Evolutionary conservation across 768 basidiomycete species (phyloP).

Genomic region (Tricholomella constricta): DNA sequence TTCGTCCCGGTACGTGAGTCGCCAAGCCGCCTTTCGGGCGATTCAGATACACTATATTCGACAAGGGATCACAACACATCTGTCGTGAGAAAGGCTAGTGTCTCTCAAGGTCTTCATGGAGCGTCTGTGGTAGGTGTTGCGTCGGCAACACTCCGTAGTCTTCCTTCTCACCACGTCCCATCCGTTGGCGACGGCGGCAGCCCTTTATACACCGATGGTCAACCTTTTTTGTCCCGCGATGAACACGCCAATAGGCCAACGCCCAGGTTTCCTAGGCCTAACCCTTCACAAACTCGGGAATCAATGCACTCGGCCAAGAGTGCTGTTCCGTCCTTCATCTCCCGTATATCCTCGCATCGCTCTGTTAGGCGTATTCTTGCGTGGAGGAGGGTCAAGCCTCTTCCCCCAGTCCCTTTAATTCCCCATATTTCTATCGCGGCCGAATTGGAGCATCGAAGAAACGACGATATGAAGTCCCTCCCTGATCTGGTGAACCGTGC

Average conservation of each 20-base stretch:
- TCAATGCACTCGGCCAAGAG: conserved; percentile 51
- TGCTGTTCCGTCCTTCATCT: conserved; percentile 52
- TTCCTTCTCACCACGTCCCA: neutral
- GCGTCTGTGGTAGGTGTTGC: conserved; percentile 35
- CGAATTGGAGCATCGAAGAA: conserved; percentile 43
- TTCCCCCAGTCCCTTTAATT: conserved; percentile 60
- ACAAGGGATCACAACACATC: conserved; percentile 26
- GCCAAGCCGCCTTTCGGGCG: conserved; percentile 29
- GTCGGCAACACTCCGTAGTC: conserved; percentile 29
- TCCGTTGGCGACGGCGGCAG: neutral
- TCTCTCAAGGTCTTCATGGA: conserved; percentile 19
- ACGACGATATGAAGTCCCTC: conserved; percentile 51
- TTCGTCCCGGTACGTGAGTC: conserved; percentile 33
- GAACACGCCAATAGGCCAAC: neutral
- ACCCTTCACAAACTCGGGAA: conserved; percentile 27
- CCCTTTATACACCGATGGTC: conserved; percentile 1
- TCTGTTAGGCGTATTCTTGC: conserved; percentile 38
- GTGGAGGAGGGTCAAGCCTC: conserved; percentile 52
- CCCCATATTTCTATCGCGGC: conserved; percentile 45
- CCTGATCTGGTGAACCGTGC: conserved; percentile 56
- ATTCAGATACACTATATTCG: conserved; percentile 44
- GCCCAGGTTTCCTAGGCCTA: conserved; percentile 12
- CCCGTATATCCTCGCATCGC: conserved; percentile 43
- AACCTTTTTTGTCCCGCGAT: conserved; percentile 2
- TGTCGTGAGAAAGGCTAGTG: conserved; percentile 26